Conservation (phyloP, 2,329 filamentous ascomycete species). For the Ceratocystis variospora region DNA sequence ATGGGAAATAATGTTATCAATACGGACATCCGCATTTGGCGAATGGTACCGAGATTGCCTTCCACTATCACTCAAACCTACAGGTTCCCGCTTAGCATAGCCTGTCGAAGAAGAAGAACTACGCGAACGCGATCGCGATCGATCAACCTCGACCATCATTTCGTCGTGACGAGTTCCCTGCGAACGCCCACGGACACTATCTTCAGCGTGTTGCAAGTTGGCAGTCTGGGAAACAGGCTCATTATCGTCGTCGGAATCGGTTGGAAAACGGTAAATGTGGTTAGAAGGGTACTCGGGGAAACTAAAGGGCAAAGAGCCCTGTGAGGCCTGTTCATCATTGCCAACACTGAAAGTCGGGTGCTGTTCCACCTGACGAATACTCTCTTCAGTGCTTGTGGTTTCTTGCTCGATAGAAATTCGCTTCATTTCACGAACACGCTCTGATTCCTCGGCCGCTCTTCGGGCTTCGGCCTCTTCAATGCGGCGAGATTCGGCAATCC, state of each 20-base stretch:
- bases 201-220: background rate
- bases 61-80: background rate
- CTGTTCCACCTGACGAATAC: background rate
- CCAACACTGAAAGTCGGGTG: background rate
- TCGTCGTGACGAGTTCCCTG: background rate
- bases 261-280: background rate
- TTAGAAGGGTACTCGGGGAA: background rate
- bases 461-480: constrained; percentile 1
- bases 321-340: too few species aligned
- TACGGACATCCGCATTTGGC: constrained; percentile 49
- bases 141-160: background rate
- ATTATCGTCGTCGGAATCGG: background rate
- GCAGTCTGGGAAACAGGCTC: background rate
- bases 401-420: background rate
- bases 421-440: background rate
- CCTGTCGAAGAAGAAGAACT: background rate
- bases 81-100: background rate
- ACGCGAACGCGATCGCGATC: background rate
- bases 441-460: background rate
- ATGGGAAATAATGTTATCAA: constrained; percentile 42
- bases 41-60: constrained; percentile 33
- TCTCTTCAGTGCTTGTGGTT: background rate
- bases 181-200: background rate
- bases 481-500: background rate
- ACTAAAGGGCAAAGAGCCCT: background rate